A percentile compares a stretch with the other conserved stretches of the same genome.
These are phyloP conservation scores for barley (Hordeum vulgare) DNA, from an alignment of 176 grass and related monocot species.

Conservation along the genomic window DNA sequence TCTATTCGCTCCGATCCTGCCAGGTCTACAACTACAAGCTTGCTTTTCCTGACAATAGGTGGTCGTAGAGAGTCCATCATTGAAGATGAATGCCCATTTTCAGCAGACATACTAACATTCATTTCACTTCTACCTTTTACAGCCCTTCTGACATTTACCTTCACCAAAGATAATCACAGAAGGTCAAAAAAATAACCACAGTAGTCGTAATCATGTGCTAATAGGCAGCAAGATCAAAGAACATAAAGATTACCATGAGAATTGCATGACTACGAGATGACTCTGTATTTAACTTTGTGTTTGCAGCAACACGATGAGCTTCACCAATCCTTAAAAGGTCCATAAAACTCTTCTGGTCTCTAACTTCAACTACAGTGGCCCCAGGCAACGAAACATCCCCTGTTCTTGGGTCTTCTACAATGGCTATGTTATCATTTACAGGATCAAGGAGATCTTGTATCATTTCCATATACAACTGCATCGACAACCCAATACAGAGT, in stretches of 20 bases:
- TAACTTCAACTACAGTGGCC: constrained; percentile 79
- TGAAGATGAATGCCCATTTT: constrained; percentile 88
- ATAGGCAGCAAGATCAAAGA: constrained; percentile 6
- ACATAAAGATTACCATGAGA: constrained; percentile 66
- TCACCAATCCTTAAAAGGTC: constrained; percentile 94
- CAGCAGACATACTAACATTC: constrained; percentile 48
- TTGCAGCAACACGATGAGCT: constrained; percentile 91
- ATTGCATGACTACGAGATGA: constrained; percentile 98
- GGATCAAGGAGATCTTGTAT: constrained; percentile 98
- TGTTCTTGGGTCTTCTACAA: constrained; percentile 94
- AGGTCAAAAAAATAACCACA: not conserved
- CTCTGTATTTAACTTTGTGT: constrained; percentile 96
- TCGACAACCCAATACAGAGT: constrained; percentile 19
- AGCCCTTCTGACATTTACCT: constrained; percentile 93
- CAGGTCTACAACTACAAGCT: constrained; percentile 96
- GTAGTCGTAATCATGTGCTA: not conserved
- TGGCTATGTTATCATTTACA: constrained; percentile 97
- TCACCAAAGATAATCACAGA: constrained; percentile 15
- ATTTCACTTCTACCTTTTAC: constrained; percentile 79
- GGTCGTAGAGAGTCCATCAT: constrained; percentile 78
- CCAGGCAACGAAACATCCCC: constrained; percentile 96
- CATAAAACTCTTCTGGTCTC: constrained; percentile 91
- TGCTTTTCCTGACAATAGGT: constrained; percentile 89
- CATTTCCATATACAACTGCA: constrained; percentile 98
- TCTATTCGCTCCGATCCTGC: constrained; percentile 98